A percentile compares a stretch with the other conserved stretches of the same genome.
Conservation (phyloP, 805 yeast genomes). For the Nakazawaea ishiwadae region DNA sequence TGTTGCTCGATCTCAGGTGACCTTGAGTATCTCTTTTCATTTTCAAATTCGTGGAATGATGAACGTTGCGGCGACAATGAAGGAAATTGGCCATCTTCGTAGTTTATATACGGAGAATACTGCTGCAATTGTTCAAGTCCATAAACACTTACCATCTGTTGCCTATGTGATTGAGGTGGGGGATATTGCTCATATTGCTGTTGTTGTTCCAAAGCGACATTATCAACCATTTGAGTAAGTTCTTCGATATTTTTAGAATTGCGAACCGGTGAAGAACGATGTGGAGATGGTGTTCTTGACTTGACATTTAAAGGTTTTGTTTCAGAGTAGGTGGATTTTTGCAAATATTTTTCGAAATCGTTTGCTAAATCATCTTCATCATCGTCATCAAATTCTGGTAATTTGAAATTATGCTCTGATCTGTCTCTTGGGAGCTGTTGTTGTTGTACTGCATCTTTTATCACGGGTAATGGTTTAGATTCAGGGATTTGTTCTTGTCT, state of each 20-base stretch:
- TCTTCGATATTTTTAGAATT: not conserved
- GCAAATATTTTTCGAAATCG: conserved; percentile 7
- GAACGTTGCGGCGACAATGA: conserved; percentile 5
- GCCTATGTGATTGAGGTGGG: not conserved
- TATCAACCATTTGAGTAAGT: conserved; percentile 5
- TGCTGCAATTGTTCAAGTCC: conserved; percentile 12
- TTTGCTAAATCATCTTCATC: conserved; percentile 6
- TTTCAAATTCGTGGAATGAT: not conserved
- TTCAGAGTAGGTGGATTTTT: conserved; percentile 7
- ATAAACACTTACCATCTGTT: conserved; percentile 7
- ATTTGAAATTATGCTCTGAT: conserved; percentile 5
- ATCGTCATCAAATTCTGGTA: conserved; percentile 11
- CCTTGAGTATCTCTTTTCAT: not conserved
- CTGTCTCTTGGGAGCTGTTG: not conserved
- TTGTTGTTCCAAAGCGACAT: not conserved
- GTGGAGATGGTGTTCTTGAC: conserved; percentile 2
- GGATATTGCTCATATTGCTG: not conserved
- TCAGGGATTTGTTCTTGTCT: not conserved
- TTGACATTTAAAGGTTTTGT: conserved; percentile 6
- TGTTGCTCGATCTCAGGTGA: conserved; percentile 1
- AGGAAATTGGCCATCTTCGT: conserved; percentile 10
- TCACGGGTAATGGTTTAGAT: conserved; percentile 6
- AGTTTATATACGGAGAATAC: conserved; percentile 12
- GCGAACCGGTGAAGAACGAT: not conserved
- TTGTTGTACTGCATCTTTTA: not conserved